These are phyloP conservation scores for Fonsecaea pedrosoi DNA, from an alignment of 2,329 filamentous ascomycete species.

Conservation along the genomic window DNA sequence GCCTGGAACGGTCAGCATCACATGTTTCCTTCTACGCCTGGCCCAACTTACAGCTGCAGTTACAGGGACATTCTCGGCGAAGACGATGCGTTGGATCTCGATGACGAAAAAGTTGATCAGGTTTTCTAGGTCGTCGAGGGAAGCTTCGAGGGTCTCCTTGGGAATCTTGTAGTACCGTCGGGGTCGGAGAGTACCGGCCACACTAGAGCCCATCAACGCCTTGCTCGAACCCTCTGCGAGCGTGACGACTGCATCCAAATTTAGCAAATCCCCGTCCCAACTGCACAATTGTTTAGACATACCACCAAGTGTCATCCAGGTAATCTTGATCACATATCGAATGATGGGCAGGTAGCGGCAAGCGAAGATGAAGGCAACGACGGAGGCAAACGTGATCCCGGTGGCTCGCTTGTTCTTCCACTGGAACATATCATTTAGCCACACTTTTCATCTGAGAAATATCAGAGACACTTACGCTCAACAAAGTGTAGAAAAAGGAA, in stretches of 20 bases:
- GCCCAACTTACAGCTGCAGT: constrained; percentile 63
- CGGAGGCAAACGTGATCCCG: constrained; percentile 63
- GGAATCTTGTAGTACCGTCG: constrained; percentile 71
- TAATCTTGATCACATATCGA: constrained; percentile 66
- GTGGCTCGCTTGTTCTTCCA: constrained; percentile 72
- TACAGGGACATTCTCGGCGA: constrained; percentile 68
- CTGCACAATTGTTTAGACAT: constrained; percentile 42
- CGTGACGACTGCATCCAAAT: constrained; percentile 52
- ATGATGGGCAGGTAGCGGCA: constrained; percentile 68
- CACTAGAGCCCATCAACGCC: constrained; percentile 62
- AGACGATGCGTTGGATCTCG: constrained; percentile 70
- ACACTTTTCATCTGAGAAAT: background rate
- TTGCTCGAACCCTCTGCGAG: constrained; percentile 64
- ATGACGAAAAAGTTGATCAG: constrained; percentile 73
- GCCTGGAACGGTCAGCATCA: constrained; percentile 51
- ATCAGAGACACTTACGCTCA: constrained; percentile 58
- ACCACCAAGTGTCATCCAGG: constrained; percentile 66
- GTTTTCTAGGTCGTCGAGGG: constrained; percentile 68
- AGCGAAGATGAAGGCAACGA: constrained; percentile 66
- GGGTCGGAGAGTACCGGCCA: constrained; percentile 67
- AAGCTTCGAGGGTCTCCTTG: constrained; percentile 67
- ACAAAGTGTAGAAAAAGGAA: constrained; percentile 69
- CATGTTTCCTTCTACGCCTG: background rate
- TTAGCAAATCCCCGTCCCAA: constrained; percentile 14
- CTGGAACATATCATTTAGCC: constrained; percentile 45